Evolutionary conservation across 176 grass and related monocot genomes (phyloP).

Genomic region (Phyllostachys edulis): DNA sequence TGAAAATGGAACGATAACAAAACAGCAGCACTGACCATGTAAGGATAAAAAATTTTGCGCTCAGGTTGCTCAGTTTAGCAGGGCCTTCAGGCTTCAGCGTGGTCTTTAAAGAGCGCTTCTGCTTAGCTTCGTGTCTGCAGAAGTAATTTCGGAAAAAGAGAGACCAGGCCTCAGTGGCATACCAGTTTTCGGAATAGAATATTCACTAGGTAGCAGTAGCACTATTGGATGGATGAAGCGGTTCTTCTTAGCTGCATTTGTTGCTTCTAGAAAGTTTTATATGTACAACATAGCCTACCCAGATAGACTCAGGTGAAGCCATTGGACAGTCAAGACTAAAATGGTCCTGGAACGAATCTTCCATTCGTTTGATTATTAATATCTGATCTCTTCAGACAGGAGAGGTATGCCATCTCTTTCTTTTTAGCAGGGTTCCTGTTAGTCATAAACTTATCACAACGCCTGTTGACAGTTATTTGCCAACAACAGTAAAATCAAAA

Average conservation of each 20-base stretch:
- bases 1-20: too few relatives aligned
- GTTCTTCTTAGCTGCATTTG: constrained; percentile 50
- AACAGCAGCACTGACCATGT: too few relatives aligned
- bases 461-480: background rate
- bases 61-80: too few relatives aligned
- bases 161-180: background rate
- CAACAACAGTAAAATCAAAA: background rate
- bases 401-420: background rate
- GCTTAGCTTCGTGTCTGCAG: too few relatives aligned
- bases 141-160: too few relatives aligned
- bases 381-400: constrained; percentile 5
- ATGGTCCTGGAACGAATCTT: constrained; percentile 5
- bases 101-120: too few relatives aligned
- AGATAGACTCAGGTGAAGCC: constrained; percentile 28
- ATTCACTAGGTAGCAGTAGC: constrained; percentile 34
- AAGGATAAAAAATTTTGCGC: too few relatives aligned
- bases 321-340: constrained; percentile 36
- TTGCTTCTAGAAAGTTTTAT: constrained; percentile 46
- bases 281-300: constrained; percentile 37
- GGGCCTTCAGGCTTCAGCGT: too few relatives aligned
- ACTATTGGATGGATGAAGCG: constrained; percentile 40
- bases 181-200: constrained; percentile 44
- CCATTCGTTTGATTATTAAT: background rate
- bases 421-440: background rate
- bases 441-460: background rate